Evolutionary conservation across 495 filamentous ascomycete genomes (phyloP).

Genomic region (Hypoxylon lenormandii): DNA sequence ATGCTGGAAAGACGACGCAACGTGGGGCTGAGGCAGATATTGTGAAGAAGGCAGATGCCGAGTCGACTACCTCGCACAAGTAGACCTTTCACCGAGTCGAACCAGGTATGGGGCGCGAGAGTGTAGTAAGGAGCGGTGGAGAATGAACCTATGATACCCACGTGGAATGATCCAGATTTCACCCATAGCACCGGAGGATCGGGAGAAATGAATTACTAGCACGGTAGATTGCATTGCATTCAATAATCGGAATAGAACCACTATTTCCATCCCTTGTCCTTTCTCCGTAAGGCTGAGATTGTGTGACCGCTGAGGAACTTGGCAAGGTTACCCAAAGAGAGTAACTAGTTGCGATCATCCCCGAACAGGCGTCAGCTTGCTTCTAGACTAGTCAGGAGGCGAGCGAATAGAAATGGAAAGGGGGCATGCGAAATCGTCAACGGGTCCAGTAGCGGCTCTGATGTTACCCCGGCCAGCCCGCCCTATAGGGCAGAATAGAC

Average conservation of each 20-base stretch:
- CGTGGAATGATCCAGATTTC: conserved; percentile 8
- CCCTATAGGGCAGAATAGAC: conserved; percentile 31
- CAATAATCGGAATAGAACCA: conserved; percentile 22
- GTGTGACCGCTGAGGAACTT: conserved; percentile 13
- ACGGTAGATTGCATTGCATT: conserved; percentile 14
- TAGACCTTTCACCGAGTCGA: conserved; percentile 1
- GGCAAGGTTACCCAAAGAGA: neutral
- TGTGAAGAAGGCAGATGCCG: conserved; percentile 71
- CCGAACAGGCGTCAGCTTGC: conserved; percentile 22
- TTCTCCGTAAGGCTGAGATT: conserved; percentile 7
- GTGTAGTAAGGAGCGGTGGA: conserved; percentile 4
- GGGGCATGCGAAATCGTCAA: conserved; percentile 15
- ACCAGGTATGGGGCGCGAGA: neutral
- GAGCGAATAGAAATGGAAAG: conserved; percentile 30
- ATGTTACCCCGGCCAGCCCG: conserved; percentile 12
- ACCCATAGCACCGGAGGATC: neutral
- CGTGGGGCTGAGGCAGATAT: conserved; percentile 87
- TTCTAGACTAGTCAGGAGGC: conserved; percentile 3
- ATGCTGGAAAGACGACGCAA: conserved; percentile 86
- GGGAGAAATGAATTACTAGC: conserved; percentile 1
- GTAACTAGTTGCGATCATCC: conserved; percentile 22
- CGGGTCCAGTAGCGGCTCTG: conserved; percentile 36
- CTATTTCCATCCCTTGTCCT: neutral
- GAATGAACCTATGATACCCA: conserved; percentile 46
- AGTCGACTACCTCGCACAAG: conserved; percentile 35